Evolutionary conservation across 129 eudicot species (phyloP), one percentile per base, ranked within the genome.

Genomic region (Flaveria trinervia): DNA sequence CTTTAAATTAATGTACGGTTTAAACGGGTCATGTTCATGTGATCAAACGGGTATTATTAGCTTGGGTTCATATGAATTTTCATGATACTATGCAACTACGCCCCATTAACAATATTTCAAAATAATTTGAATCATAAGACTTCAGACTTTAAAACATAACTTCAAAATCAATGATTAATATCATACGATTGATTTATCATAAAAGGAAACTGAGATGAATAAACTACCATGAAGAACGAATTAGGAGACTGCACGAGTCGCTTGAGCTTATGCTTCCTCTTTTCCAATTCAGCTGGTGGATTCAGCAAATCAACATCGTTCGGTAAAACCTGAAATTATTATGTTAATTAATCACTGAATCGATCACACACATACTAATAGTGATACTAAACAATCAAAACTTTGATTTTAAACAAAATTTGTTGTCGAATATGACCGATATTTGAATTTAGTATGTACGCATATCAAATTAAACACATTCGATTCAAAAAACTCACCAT

Each of bases 221-320:
- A 73, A 7, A 43, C 9, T 86, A 86, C 90, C 90, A 86, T 86
- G 75, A 86, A 86, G 82, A 86, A 86, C 7, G 90, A 86, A 50
- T 86, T 80, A 5, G 90, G 90, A 28, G 90, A 80, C 17, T 80
- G 90, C 0, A 86, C 90, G 25, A 86, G 85, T 54, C 90, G 81
- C 73, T 86, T 83, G 68, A 86, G 90, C 76, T 86, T 86, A 55
- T 86, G 90, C 85, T 86, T 86, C 83, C 85, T 86, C 83, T 83
- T 86, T 75, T 86, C 90, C 43, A 83, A 52, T 61, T 86, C 84
- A 7, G 82, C 85, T 7, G 90, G 87, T 14, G 90, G 90, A 77
- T 86, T 79, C 48, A 86, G 68, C 79, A 86, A 61, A 78, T 86
- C 90, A 57, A 83, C 65, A 66, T 86, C 69, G 69, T 64, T 64